Conservation (phyloP, 2,329 filamentous ascomycete species). For the Sclerotinia nivalis region DNA sequence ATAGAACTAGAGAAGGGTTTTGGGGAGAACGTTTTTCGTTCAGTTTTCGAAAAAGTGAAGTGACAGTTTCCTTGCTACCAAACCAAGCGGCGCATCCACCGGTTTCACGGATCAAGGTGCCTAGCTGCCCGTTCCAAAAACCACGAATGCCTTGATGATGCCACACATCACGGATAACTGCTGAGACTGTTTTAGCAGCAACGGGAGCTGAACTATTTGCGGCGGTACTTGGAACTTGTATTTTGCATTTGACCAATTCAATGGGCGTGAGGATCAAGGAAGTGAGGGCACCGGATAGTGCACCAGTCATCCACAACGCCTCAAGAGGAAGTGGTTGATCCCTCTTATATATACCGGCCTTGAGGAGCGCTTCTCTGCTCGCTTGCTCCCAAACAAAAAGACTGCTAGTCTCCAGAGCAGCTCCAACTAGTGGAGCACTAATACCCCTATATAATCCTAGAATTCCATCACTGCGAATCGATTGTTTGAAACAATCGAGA, state of each 20-base stretch:
- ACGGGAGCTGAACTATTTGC: slow-evolving; percentile 46
- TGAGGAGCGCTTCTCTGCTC: slow-evolving; percentile 65
- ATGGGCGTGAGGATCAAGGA: slow-evolving; percentile 91
- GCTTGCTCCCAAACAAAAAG: slow-evolving; percentile 89
- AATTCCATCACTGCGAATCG: slow-evolving; percentile 76
- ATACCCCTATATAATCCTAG: slow-evolving; percentile 82
- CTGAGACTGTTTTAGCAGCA: slow-evolving; percentile 61
- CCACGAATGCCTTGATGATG: slow-evolving; percentile 78
- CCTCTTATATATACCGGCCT: slow-evolving; percentile 49
- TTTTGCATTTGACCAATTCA: slow-evolving; percentile 97
- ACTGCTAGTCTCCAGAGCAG: slow-evolving; percentile 87
- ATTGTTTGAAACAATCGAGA: slow-evolving; percentile 90
- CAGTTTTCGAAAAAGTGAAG: slow-evolving; percentile 45
- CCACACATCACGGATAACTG: slow-evolving; percentile 77
- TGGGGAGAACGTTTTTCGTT: slow-evolving; percentile 47
- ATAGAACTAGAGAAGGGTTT: slow-evolving; percentile 18
- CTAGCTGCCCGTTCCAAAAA: slow-evolving; percentile 94
- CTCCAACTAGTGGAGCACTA: slow-evolving; percentile 84
- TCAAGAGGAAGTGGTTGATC: slow-evolving; percentile 69
- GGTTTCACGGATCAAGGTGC: slow-evolving; percentile 90
- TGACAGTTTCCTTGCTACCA: slow-evolving; percentile 80
- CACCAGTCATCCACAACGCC: slow-evolving; percentile 77
- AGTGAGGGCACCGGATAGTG: slow-evolving; percentile 83
- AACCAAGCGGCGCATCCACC: slow-evolving; percentile 96
- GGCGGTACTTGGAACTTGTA: slow-evolving; percentile 68